These are phyloP conservation scores for Phytophthora quininea DNA, from an alignment of 352 stramenopile genomes.

Conservation along the genomic window DNA sequence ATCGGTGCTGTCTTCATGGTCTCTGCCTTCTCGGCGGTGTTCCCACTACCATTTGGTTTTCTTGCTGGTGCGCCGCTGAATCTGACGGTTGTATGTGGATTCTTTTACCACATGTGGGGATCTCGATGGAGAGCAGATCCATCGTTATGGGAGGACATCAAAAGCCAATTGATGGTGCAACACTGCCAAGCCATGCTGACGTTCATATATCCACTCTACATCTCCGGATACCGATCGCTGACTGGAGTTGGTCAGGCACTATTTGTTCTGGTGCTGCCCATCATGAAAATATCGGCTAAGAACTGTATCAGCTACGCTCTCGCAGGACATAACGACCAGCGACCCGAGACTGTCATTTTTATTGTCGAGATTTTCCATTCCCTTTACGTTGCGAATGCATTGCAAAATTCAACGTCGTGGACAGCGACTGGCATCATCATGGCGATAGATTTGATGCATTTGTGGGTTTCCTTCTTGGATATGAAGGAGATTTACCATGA, in stretches of 20 bases:
- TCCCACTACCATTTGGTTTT: constrained; percentile 16
- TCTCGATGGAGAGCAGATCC: constrained; percentile 13
- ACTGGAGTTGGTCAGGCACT: constrained; percentile 9
- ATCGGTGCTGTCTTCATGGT: constrained; percentile 13
- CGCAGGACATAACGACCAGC: not conserved
- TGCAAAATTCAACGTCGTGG: constrained; percentile 6
- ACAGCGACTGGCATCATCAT: constrained; percentile 3
- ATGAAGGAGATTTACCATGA: constrained; percentile 2
- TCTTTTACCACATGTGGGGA: constrained; percentile 8
- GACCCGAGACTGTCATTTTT: not conserved
- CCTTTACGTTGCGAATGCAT: constrained; percentile 7
- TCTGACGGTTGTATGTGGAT: constrained; percentile 6
- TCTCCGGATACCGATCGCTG: constrained; percentile 13
- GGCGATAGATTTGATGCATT: constrained; percentile 4
- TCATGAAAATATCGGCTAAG: constrained; percentile 6
- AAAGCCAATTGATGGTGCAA: constrained; percentile 11
- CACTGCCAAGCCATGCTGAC: constrained; percentile 14
- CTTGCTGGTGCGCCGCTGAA: constrained; percentile 1
- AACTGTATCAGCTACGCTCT: not conserved
- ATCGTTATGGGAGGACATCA: constrained; percentile 12
- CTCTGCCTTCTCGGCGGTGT: constrained; percentile 12
- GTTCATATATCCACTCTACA: constrained; percentile 17
- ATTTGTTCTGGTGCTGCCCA: constrained; percentile 11
- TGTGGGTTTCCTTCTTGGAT: constrained; percentile 7
- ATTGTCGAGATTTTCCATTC: constrained; percentile 13